Base-by-base conservation (phyloP, 108 stramenopile species). In the Schizochytrium sp. region DNA sequence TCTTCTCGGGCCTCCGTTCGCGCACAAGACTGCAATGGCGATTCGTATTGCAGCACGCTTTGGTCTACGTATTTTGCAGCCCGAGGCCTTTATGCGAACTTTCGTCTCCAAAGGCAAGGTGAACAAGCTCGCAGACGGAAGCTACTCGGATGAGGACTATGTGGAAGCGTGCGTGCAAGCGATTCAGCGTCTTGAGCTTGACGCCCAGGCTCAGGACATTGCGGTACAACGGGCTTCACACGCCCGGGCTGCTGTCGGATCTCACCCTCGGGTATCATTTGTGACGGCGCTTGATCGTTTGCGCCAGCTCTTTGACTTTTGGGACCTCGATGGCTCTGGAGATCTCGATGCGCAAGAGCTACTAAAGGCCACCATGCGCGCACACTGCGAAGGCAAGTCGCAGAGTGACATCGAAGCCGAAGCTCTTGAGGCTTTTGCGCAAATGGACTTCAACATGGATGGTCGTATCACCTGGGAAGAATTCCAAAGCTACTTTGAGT, bases 261-360 rank as follows among this genome's bases (percentile, higher is more conserved):
- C 43, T 6, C n/a, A 53, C 2, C 25, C 51, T 12, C 45, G 28
- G 0, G 76, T 83, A 23, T 53, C 45, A 6, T 47, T 53, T 4
- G n/a, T 83, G 10, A 53, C 76, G n/a, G n/a, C 76, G 2, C 23
- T 25, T 16, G 76, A 83, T 12, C 76, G 45, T 2, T 3, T 53
- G 4, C 48, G 51, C 12, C 45, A 83, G 51, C 76, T 83, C 76
- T 83, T 83, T 53, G 48, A 83, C 12, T 25, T 47, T 16, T 83
- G 76, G 76, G 76, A 83, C 3, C 45, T 83, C 51, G 76, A 83
- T 45, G 51, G 51, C 16, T 83, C 76, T 6, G 51, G 51, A 8
- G 76, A 83, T 83, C 45, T 83, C 76, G 76, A 83, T 23, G 48
- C 76, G 10, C 76, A 83, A 28, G 76, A 83, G 76, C 45, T 83